These are phyloP conservation scores for Barbatosphaeria neglecta DNA, from an alignment of 495 filamentous ascomycete species.

Conservation along the genomic window DNA sequence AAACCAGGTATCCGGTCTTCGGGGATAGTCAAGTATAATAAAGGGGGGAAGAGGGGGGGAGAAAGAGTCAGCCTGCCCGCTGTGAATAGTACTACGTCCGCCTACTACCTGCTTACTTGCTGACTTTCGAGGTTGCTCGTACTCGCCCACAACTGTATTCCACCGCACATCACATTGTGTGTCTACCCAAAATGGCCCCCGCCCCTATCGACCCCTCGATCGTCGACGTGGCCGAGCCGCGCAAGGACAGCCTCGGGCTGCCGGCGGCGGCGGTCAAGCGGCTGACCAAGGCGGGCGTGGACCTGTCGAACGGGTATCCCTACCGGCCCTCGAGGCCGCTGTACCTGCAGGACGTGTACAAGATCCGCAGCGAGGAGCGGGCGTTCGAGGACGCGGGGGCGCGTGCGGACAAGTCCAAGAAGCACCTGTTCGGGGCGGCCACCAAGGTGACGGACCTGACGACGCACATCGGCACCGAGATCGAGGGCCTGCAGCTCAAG, in stretches of 20 bases:
- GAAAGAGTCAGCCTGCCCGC: too few relatives aligned
- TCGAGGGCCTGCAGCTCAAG: conserved; percentile 57
- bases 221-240: conserved; percentile 44
- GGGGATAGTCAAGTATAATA: conserved; percentile 1
- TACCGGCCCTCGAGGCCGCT: conserved; percentile 54
- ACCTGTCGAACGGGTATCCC: conserved; percentile 54
- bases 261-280: conserved; percentile 41
- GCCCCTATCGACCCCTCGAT: conserved; percentile 47
- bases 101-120: too few relatives aligned
- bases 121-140: too few relatives aligned
- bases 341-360: conserved; percentile 54
- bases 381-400: conserved; percentile 48
- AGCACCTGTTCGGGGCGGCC: conserved; percentile 49
- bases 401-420: conserved; percentile 57
- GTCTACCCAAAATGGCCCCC: conserved; percentile 20
- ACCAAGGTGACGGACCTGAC: conserved; percentile 57
- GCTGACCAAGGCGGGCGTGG: conserved; percentile 51
- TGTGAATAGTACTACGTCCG: too few relatives aligned
- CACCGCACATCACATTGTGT: neutral
- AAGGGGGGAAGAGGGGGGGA: too few relatives aligned
- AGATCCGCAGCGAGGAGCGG: conserved; percentile 48
- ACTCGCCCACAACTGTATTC: too few relatives aligned
- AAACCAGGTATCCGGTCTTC: too few relatives aligned
- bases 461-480: conserved; percentile 58
- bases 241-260: conserved; percentile 50